phyloP scores from a whole-genome alignment of 768 basidiomycete species.

The Asterophora lycoperdoides region DNA sequence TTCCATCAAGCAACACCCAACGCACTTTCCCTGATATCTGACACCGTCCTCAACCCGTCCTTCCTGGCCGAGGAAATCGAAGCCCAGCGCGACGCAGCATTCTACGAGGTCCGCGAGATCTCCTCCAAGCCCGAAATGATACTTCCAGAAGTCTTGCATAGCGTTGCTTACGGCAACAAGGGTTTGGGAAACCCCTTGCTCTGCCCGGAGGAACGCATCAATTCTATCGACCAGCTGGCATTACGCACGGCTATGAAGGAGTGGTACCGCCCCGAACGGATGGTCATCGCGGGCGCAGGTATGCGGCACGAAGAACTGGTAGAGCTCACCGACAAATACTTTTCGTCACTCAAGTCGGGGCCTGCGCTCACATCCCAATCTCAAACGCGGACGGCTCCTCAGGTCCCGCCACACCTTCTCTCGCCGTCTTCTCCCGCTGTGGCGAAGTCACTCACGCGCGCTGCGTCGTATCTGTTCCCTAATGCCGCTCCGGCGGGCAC shows the following conservation, averaged over 20 bases:
- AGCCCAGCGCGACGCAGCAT: slow-evolving; percentile 79
- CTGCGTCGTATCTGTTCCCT: slow-evolving; percentile 72
- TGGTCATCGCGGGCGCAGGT: slow-evolving; percentile 93
- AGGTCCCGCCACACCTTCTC: slow-evolving; percentile 55
- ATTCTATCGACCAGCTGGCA: slow-evolving; percentile 54
- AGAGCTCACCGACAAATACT: slow-evolving; percentile 78
- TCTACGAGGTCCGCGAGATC: slow-evolving; percentile 89
- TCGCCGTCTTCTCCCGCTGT: slow-evolving; percentile 48
- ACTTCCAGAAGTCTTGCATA: slow-evolving; percentile 85
- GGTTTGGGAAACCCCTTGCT: slow-evolving; percentile 89
- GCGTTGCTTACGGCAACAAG: slow-evolving; percentile 71
- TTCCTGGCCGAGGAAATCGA: slow-evolving; percentile 77
- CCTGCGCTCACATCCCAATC: slow-evolving; percentile 19
- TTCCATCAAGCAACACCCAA: slow-evolving; percentile 79
- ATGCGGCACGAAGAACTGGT: slow-evolving; percentile 89
- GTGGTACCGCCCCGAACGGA: slow-evolving; percentile 92
- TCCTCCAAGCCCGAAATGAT: slow-evolving; percentile 88
- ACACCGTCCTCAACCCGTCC: slow-evolving; percentile 79
- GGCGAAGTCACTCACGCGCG: slow-evolving; percentile 68
- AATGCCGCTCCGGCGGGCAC: slow-evolving; percentile 27
- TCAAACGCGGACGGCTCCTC: slow-evolving; percentile 27
- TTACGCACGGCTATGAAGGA: slow-evolving; percentile 63
- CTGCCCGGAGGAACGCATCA: slow-evolving; percentile 82
- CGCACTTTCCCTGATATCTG: slow-evolving; percentile 85
- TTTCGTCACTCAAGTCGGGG: slow-evolving; percentile 59